phyloP scores from a whole-genome alignment of 129 eudicot species.

The Cynara cardunculus region DNA sequence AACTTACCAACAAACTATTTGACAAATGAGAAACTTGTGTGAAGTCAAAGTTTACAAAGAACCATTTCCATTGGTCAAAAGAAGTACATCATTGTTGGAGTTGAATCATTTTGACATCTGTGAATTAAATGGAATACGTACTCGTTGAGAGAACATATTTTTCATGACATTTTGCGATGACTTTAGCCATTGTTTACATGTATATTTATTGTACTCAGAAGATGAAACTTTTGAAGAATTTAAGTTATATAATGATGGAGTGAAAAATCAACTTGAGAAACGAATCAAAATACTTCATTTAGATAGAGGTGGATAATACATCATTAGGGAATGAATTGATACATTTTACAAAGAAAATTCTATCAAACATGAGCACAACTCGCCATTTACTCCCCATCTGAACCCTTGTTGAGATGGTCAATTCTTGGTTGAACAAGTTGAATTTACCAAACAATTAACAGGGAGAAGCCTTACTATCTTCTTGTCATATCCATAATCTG shows the following conservation, averaged over 20 bases:
- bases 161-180: background rate
- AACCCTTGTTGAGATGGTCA: background rate
- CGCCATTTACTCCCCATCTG: background rate
- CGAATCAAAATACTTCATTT: too few species aligned
- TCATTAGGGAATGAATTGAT: too few species aligned
- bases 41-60: background rate
- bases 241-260: too few species aligned
- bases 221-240: too few species aligned
- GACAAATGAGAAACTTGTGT: background rate
- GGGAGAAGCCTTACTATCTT: background rate
- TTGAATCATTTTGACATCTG: background rate
- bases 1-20: background rate
- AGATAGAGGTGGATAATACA: too few species aligned
- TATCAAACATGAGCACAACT: too few species aligned
- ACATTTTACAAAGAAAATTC: too few species aligned
- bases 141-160: background rate
- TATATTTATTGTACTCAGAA: background rate
- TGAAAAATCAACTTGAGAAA: too few species aligned
- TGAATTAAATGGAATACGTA: background rate
- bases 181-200: background rate
- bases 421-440: background rate
- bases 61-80: background rate
- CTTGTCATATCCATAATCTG: background rate
- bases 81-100: background rate
- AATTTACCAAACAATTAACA: background rate